Percentiles rank a stretch among this genome's conserved stretches.
phyloP scores from a whole-genome alignment of 2,329 filamentous ascomycete genomes.

The Monilinia fructicola region DNA sequence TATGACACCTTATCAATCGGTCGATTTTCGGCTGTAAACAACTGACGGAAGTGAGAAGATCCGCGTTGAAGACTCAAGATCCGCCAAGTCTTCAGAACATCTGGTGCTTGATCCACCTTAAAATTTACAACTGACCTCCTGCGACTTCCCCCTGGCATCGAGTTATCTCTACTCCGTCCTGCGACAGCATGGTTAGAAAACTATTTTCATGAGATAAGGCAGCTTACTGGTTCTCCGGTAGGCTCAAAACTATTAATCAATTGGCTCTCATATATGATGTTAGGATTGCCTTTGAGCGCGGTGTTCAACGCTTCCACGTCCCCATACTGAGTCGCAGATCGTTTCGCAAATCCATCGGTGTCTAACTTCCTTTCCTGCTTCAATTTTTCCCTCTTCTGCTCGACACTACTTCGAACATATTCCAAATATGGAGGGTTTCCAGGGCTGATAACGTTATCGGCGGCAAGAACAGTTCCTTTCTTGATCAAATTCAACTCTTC shows the following conservation, averaged over 20 bases:
- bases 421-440: constrained; percentile 69
- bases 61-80: not conserved
- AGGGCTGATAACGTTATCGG: constrained; percentile 70
- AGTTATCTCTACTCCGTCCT: constrained; percentile 22
- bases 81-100: not conserved
- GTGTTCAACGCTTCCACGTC: constrained; percentile 44
- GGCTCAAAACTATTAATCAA: constrained; percentile 66
- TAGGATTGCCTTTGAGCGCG: constrained; percentile 56
- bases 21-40: no score
- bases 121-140: not conserved
- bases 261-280: constrained; percentile 64
- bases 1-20: no score
- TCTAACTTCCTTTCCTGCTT: constrained; percentile 48
- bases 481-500: constrained; percentile 67
- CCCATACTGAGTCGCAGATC: constrained; percentile 33
- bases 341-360: constrained; percentile 39
- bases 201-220: not conserved
- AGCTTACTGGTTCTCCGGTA: constrained; percentile 61
- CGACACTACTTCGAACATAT: constrained; percentile 65
- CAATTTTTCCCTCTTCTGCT: constrained; percentile 55
- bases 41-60: not conserved
- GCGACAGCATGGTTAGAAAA: not conserved
- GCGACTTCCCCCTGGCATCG: constrained; percentile 12
- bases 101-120: not conserved
- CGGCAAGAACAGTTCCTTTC: constrained; percentile 61